Evolutionary conservation across 2,329 filamentous ascomycete genomes (phyloP).

Genomic region (Scedosporium minutisporum): DNA sequence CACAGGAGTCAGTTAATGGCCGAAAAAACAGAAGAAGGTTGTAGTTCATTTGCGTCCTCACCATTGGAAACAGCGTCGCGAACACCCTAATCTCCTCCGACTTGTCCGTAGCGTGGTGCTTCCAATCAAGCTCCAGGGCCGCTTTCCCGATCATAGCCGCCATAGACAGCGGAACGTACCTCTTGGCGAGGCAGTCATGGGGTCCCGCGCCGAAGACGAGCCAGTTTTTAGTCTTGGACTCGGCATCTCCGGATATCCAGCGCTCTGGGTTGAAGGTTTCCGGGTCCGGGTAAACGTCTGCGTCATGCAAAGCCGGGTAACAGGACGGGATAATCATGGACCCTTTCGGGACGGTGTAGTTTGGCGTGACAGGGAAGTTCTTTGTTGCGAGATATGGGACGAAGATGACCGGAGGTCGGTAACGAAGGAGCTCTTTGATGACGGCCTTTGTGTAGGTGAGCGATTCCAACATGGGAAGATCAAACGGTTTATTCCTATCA

Average conservation of each 20-base stretch:
- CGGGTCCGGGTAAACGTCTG: conserved; percentile 34
- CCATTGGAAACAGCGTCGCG: conserved; percentile 38
- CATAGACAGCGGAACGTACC: conserved; percentile 41
- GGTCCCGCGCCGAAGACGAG: conserved; percentile 41
- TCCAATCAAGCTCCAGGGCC: conserved; percentile 38
- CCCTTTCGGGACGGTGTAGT: conserved; percentile 39
- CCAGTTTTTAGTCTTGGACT: conserved; percentile 42
- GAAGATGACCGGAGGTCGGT: conserved; percentile 43
- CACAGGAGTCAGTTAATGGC: conserved; percentile 5
- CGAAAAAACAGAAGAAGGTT: neutral
- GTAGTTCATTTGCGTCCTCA: conserved; percentile 16
- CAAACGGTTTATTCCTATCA: conserved; percentile 27
- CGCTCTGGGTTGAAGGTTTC: conserved; percentile 39
- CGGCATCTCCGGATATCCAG: conserved; percentile 42
- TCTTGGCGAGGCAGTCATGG: conserved; percentile 39
- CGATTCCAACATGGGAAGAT: conserved; percentile 36
- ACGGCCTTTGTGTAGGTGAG: conserved; percentile 43
- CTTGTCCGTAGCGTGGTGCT: conserved; percentile 33
- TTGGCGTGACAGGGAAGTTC: conserved; percentile 33
- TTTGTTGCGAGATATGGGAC: conserved; percentile 41
- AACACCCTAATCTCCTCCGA: conserved; percentile 43
- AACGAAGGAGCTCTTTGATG: conserved; percentile 41
- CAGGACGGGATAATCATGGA: conserved; percentile 40
- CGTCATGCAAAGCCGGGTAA: conserved; percentile 41
- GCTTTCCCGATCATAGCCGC: conserved; percentile 44